Base-by-base conservation (phyloP, 805 yeast species). In the Teunomyces tritomae region DNA sequence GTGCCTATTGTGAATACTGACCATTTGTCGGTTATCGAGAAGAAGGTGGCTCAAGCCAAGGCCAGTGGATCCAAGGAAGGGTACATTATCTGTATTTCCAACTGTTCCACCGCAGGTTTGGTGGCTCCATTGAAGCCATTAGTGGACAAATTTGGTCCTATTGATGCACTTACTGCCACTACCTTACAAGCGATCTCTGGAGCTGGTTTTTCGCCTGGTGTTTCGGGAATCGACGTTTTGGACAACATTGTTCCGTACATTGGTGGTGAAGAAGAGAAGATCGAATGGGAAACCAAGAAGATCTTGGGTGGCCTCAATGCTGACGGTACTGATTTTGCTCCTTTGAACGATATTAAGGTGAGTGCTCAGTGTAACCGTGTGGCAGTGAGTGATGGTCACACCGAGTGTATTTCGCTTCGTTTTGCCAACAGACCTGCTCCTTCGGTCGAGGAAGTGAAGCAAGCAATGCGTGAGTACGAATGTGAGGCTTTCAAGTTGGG, bases 201-300 rank as follows among this genome's bases (percentile, higher is more conserved):
- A 58, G 99, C 96, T 17, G 99, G 99, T 2, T 94, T 88, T 67
- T 87, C 96, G 8, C 99, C 99, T 43, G 99, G 99, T 67, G 96
- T 91, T 48, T 83, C 96, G 17, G 94, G 96, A 55, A 91, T 94
- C 69, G 98, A 94, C 64, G 83, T 92, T 47, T 77, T 94, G 59
- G 99, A 94, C 71, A 94, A 94, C 72, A 79, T 94, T 56, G 89
- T 94, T 47, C 99, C 99, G 36, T 94, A 75, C 78, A 94, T 94
- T 63, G 77, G 90, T 55, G 97, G 98, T 40, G 99, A 94, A 72
- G 99, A 94, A 73, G 99, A 94, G 58, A 94, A 94, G 74, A 89
- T 94, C 59, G 99, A 94, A 72, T 90, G 96, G 95, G 99, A 94
- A 76, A 90, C 98, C 46, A 87, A 89, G 65, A 94, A 94, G 75